These are phyloP conservation scores for Suhomyces xylopsoci DNA, from an alignment of 805 yeast genomes.

Conservation along the genomic window DNA sequence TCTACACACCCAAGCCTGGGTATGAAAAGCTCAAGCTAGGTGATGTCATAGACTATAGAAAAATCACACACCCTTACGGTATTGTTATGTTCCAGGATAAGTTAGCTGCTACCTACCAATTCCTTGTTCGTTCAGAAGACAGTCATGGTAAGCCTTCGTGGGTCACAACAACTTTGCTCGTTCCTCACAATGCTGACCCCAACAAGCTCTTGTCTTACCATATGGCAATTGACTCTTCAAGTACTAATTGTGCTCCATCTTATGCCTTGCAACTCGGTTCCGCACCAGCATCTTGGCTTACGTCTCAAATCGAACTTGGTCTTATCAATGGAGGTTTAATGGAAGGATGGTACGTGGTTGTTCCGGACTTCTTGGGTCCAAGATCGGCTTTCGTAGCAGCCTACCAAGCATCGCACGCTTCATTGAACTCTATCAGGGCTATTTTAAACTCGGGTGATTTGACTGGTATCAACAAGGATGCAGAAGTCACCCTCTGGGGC, in stretches of 20 bases:
- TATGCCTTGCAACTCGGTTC: constrained; percentile 19
- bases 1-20: constrained; percentile 14
- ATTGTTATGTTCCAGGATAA: constrained; percentile 8
- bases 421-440: constrained; percentile 31
- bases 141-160: constrained; percentile 24
- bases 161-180: constrained; percentile 24
- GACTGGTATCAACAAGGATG: constrained; percentile 18
- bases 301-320: constrained; percentile 15
- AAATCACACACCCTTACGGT: constrained; percentile 10
- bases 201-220: constrained; percentile 26
- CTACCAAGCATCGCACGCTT: constrained; percentile 26
- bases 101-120: constrained; percentile 12
- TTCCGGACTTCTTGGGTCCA: constrained; percentile 37
- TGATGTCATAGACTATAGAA: constrained; percentile 11
- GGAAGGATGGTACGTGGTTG: constrained; percentile 32
- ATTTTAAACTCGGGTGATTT: constrained; percentile 15
- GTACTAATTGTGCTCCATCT: constrained; percentile 26
- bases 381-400: constrained; percentile 32
- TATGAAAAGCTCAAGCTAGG: constrained; percentile 12
- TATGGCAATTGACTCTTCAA: constrained; percentile 27
- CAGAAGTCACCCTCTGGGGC: constrained; percentile 29
- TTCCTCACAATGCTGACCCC: constrained; percentile 28
- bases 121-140: constrained; percentile 16
- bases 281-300: constrained; percentile 10
- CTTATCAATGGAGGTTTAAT: constrained; percentile 12